A percentile compares a stretch with the other conserved stretches of the same genome.
Conservation (phyloP, 1,284 basidiomycete genomes). For the Irpex lacteus region DNA sequence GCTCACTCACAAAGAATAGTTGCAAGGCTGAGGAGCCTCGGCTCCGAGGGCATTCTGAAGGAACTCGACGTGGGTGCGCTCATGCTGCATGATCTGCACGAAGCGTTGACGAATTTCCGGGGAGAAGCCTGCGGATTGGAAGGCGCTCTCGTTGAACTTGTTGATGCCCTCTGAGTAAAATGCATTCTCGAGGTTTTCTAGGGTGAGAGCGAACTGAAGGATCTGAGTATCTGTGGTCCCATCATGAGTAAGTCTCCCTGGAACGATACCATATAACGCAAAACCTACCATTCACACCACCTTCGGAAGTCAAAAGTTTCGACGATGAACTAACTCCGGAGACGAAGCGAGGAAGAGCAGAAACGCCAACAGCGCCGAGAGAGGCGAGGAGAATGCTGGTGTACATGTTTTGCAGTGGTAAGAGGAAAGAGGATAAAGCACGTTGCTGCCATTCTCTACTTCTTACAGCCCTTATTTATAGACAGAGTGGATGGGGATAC, state of each 20-base stretch:
- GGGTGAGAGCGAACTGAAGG: slow-evolving; percentile 61
- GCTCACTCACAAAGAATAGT: slow-evolving; percentile 39
- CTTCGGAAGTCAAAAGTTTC: not conserved
- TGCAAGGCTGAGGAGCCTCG: slow-evolving; percentile 4
- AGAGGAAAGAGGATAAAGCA: not conserved
- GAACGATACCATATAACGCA: not conserved
- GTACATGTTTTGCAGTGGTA: not conserved
- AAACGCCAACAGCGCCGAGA: not conserved
- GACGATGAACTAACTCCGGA: too few relatives aligned
- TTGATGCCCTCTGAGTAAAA: slow-evolving; percentile 44
- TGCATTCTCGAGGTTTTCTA: slow-evolving; percentile 69
- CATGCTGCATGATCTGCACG: slow-evolving; percentile 5
- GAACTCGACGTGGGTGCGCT: not conserved
- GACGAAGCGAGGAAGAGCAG: not conserved
- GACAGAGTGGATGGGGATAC: not conserved
- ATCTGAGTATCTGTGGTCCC: slow-evolving; percentile 32
- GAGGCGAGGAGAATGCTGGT: not conserved
- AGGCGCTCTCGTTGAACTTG: slow-evolving; percentile 3
- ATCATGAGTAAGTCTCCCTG: not conserved
- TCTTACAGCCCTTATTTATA: not conserved
- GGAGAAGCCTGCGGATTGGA: not conserved
- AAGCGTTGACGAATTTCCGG: slow-evolving; percentile 1
- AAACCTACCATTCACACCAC: not conserved
- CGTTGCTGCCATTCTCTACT: not conserved
- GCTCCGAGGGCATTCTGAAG: not conserved